Evolutionary conservation across 192 early-diverging fungal species (phyloP).

Genomic region (Pilaira anomala): DNA sequence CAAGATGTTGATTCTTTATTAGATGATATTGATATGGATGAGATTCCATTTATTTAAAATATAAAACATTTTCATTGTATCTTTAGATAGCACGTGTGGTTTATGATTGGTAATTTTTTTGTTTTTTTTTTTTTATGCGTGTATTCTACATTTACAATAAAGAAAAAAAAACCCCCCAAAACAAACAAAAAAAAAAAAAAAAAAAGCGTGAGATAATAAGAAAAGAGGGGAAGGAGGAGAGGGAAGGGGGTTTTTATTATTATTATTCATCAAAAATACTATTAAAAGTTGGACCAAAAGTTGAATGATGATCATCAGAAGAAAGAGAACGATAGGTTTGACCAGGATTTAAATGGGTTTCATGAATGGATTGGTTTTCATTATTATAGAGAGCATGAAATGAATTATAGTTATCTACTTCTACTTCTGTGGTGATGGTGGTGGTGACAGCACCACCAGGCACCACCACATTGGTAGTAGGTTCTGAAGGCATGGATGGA

Average conservation of each 20-base stretch:
- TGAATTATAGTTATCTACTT: constrained; percentile 8
- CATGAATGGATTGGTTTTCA: constrained; percentile 20
- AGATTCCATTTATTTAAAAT: constrained; percentile 31
- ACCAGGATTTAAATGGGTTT: neutral
- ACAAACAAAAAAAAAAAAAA: no score
- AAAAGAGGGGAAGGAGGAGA: no score
- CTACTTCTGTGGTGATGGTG: neutral
- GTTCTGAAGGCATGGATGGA: constrained; percentile 19
- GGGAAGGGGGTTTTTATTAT: neutral
- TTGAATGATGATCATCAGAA: neutral
- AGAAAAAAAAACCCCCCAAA: no score
- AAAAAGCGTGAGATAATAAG: neutral
- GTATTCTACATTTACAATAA: no score
- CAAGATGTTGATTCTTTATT: constrained; percentile 18
- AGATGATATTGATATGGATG: constrained; percentile 31
- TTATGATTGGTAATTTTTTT: constrained; percentile 4
- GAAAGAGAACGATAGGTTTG: neutral
- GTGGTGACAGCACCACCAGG: no score
- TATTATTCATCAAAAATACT: constrained; percentile 22
- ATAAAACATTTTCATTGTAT: neutral
- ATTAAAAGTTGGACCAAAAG: constrained; percentile 18
- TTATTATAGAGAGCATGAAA: constrained; percentile 26
- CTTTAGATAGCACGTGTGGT: neutral
- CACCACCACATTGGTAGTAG: neutral
- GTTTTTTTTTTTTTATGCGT: neutral